Base-by-base conservation (phyloP, 768 basidiomycete species). In the Mycena crocata region DNA sequence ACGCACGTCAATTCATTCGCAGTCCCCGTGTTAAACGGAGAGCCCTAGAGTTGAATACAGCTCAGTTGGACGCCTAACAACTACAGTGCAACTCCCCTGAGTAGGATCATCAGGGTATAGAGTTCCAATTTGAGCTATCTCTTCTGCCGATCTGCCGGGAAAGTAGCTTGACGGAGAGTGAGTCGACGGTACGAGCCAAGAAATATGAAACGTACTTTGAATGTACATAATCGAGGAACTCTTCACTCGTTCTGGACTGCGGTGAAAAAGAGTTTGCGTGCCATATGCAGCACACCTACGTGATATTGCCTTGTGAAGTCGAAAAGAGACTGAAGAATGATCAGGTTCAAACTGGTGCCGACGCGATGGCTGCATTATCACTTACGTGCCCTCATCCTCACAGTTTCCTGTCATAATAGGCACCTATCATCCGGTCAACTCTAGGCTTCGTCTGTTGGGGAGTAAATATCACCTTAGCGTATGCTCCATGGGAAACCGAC, bases 301-400 rank as follows among this genome's bases (percentile, higher is more conserved):
- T 61, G 8, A 67, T 62, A n/a, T 67, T 67, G 13, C 5, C 2
- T 1, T 17, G n/a, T 9, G 59, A 21, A 4, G 57, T 4, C 2
- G 52, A 28, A 26, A 67, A 67, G 3, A 57, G 0, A 23, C 64
- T 65, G 28, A 8, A 21, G n/a, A 52, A 3, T 10, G 21, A 46
- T 34, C 13, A 26, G 45, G n/a, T n/a, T 46, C 17, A 42, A 13
- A 17, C 2, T 46, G 7, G 26, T 2, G n/a, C n/a, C n/a, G n/a
- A n/a, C n/a, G n/a, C n/a, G 15, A 21, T 42, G 1, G 40, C 14
- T 50, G 23, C 15, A 46, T 13, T 49, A 23, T n/a, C n/a, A 74
- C 81, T 66, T 58, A 81, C 74, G 82, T 82, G 61, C 82, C 83
- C 64, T 83, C 82, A 37, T 84, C 83, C 51, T 84, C 81, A 32